Evolutionary conservation across 805 yeast genomes (phyloP).

Genomic region (Alloascoidea hylecoeti): DNA sequence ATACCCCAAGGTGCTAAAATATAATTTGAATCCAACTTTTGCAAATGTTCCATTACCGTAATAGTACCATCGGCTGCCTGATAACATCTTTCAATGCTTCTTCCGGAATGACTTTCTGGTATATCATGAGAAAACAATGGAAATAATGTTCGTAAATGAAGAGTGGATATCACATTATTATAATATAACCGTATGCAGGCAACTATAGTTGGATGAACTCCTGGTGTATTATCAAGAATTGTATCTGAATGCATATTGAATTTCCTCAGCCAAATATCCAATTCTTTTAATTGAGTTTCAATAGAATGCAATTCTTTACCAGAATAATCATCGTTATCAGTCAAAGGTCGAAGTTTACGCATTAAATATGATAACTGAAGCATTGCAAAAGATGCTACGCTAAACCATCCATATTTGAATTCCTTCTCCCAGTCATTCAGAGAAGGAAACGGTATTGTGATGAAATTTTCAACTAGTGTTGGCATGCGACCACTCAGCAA

Average conservation of each 20-base stretch:
- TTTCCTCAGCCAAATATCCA: neutral
- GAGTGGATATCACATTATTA: neutral
- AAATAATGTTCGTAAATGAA: neutral
- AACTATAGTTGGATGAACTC: neutral
- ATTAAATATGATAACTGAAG: neutral
- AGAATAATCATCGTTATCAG: neutral
- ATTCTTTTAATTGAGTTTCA: neutral
- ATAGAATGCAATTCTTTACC: neutral
- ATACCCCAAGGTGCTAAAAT: neutral
- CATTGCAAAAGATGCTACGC: neutral
- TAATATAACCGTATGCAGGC: neutral
- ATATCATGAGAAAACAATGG: neutral
- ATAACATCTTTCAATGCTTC: neutral
- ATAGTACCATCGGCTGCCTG: neutral
- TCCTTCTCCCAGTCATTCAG: neutral
- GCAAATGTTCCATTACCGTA: neutral
- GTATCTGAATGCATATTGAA: neutral
- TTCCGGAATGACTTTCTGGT: neutral
- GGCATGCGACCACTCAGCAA: conserved; percentile 35
- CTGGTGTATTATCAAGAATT: neutral
- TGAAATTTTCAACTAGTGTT: conserved; percentile 22
- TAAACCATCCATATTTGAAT: no score
- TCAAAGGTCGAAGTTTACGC: neutral
- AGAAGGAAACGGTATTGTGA: conserved; percentile 20
- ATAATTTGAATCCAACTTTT: neutral